Percentiles rank a stretch among this genome's conserved stretches.
phyloP scores from a whole-genome alignment of 164 flowering plant genomes.

The Warburgia ugandensis region DNA sequence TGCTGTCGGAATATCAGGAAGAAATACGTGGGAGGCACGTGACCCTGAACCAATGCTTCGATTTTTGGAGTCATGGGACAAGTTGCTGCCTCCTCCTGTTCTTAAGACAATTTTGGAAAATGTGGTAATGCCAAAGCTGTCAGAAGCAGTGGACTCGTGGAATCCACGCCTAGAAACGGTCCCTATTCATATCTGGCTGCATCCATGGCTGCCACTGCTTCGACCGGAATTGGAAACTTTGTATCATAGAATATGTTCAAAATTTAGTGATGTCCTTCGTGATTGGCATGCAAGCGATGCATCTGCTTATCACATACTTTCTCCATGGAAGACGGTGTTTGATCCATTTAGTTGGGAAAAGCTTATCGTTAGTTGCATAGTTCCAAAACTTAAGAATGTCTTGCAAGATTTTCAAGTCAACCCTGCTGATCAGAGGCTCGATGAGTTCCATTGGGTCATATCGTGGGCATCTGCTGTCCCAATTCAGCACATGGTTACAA shows the following conservation, averaged over 20 bases:
- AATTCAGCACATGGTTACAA: constrained; percentile 67
- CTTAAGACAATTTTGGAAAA: constrained; percentile 53
- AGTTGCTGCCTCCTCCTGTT: constrained; percentile 55
- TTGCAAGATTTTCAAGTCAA: constrained; percentile 74
- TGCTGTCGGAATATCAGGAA: constrained; percentile 76
- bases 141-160: constrained; percentile 78
- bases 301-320: constrained; percentile 66
- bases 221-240: constrained; percentile 65
- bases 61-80: constrained; percentile 77
- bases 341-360: constrained; percentile 86
- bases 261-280: constrained; percentile 73
- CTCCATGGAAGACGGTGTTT: constrained; percentile 92
- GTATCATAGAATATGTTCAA: constrained; percentile 57
- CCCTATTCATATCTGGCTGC: constrained; percentile 87
- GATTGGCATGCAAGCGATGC: constrained; percentile 91
- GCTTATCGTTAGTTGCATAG: constrained; percentile 59
- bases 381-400: constrained; percentile 61
- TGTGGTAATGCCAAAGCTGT: constrained; percentile 69
- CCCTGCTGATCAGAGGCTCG: constrained; percentile 74
- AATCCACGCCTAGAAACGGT: constrained; percentile 79
- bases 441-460: constrained; percentile 73
- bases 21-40: constrained; percentile 78
- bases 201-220: constrained; percentile 83
- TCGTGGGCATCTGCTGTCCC: constrained; percentile 79
- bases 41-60: constrained; percentile 88